Base-by-base conservation (phyloP, 139 green algal genomes). In the Picochlorum costavermella region DNA sequence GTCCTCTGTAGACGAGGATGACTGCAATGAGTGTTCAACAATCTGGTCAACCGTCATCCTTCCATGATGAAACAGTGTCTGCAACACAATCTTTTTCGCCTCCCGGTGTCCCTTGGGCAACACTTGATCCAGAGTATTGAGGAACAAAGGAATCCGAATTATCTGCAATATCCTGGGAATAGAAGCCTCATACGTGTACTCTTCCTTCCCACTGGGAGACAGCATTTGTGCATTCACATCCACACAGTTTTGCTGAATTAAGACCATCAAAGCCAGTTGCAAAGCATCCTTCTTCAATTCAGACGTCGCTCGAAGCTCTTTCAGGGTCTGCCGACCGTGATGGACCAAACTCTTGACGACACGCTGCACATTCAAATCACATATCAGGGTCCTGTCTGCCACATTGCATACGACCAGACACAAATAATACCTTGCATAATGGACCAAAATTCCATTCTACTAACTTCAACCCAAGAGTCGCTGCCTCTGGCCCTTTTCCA, bases 191-290 rank as follows among this genome's bases (percentile, higher is more conserved):
- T 90, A 90, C 2, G 85, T 28, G 5, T 66, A n/a, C 49, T 4
- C 72, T 58, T 6, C 65, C 67, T 11, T 57, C 68, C n/a, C 63
- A 48, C 6, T 44, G 65, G 28, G 73, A 72, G 16, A 83, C 76
- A 13, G 78, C 70, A 3, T 71, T 57, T 86, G 72, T 6, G 78
- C 55, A 61, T 81, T 84, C 20, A 60, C 74, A 11, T 31, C 45
- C 1, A 83, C 61, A 28, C 62, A 85, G 68, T 88, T 90, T 51
- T 90, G 84, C 72, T 90, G 84, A 4, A 90, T 61, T 20, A 90
- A 64, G 8, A 88, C 72, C 53, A 90, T 63, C 51, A 90, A 61
- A 14, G 76, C 74, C 36, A 77, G 69, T 37, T 78, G 56, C 45
- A 79, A 49, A 28, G 68, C 57, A 16, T 56, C 3, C 2, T 63